Evolutionary conservation across 495 filamentous ascomycete genomes (phyloP).

Genomic region (Podospora tetraspora): DNA sequence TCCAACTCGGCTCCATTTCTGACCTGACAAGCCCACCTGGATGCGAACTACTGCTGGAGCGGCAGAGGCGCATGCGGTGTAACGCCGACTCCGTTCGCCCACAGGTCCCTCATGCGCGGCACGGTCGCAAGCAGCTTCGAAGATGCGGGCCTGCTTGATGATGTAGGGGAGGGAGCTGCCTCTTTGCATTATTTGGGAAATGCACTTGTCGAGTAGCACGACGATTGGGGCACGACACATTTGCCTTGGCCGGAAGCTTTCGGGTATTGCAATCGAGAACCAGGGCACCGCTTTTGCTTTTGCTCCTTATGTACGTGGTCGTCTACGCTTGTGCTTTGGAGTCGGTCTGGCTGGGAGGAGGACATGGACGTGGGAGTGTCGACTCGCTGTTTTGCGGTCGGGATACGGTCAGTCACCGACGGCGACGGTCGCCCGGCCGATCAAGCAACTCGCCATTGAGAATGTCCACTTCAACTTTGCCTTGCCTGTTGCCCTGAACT

Average conservation of each 20-base stretch:
- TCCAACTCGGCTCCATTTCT: background rate
- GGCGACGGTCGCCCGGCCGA: background rate
- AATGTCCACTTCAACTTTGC: background rate
- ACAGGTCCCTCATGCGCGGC: background rate
- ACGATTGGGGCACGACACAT: background rate
- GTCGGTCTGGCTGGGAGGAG: background rate
- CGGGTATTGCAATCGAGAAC: background rate
- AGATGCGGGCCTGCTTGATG: background rate
- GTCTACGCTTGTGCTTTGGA: background rate
- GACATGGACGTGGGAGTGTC: background rate
- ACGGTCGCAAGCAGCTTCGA: background rate
- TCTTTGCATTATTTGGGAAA: background rate
- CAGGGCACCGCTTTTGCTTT: background rate
- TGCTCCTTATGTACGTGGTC: background rate
- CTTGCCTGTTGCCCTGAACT: background rate
- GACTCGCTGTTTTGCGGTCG: background rate
- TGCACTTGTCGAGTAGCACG: background rate
- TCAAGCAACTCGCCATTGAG: background rate
- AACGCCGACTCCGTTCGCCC: background rate
- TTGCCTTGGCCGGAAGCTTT: background rate
- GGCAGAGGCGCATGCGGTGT: slow-evolving; percentile 4
- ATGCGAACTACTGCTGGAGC: background rate
- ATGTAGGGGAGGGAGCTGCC: background rate
- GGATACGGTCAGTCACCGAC: background rate
- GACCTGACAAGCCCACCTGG: background rate